Base-by-base conservation (phyloP, 495 filamentous ascomycete genomes). In the Xylaria longipes region DNA sequence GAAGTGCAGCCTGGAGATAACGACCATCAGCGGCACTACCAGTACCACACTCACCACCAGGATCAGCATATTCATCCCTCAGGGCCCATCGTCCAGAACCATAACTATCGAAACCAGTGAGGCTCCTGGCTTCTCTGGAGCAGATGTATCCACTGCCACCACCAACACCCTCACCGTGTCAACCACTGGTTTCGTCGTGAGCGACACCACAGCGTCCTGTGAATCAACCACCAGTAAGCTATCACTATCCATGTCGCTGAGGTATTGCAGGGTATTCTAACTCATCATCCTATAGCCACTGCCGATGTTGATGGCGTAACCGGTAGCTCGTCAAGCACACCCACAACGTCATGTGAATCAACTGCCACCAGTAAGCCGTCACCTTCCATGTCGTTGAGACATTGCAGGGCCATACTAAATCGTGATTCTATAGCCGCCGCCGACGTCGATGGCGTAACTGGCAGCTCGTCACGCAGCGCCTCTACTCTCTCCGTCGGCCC, bases 371-470 rank as follows among this genome's bases (percentile, higher is more conserved):
- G 69, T 71, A 71, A 66, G 69, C 20, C 2, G 17, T 8, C 8
- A 4, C 50, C 31, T n/a, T 9, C 12, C 6, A 17, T 9, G 0
- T 50, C 7, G 11, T 14, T 5, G 6, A 35, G 31, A 64, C 17
- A 43, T 29, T 5, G 9, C 1, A 66, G 2, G n/a, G 20, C 17
- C 31, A 31, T n/a, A 31, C 50, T 71, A 71, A 71, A 50, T 14
- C 50, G 15, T 25, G 3, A 5, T 60, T 7, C 50, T n/a, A 20
- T 5, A 71, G 69, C 61, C 14, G 29, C 62, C 8, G 39, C 5
- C 3, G 50, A 71, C 8, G 69, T 71, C 8, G 62, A 71, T n/a
- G 69, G 69, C 27, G 62, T 25, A 41, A 71, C 69, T 2, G 62
- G 27, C 20, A 65, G 61, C 27, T n/a, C 5, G 3, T 11, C 25